Conservation (phyloP, 2,329 filamentous ascomycete genomes). For the Parasarocladium wereldwijsianum region DNA sequence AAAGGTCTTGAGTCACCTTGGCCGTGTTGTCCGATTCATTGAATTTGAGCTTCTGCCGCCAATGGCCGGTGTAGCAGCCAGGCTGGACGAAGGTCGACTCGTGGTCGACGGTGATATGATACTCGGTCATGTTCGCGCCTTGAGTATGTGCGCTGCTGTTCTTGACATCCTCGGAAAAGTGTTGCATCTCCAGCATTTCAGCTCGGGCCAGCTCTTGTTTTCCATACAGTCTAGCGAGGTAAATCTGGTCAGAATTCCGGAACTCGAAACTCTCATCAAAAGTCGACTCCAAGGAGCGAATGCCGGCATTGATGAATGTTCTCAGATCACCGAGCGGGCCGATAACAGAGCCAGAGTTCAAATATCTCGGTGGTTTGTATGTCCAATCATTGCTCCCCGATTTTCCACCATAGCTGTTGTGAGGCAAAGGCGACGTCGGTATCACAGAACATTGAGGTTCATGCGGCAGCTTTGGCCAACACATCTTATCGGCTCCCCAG, state of each 20-base stretch:
- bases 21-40: slow-evolving; percentile 12
- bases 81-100: slow-evolving; percentile 25
- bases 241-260: slow-evolving; percentile 26
- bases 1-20: slow-evolving; percentile 11
- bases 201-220: slow-evolving; percentile 25
- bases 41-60: slow-evolving; percentile 14
- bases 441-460: slow-evolving; percentile 25
- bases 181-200: slow-evolving; percentile 10
- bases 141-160: background rate
- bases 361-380: slow-evolving; percentile 21
- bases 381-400: slow-evolving; percentile 16
- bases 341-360: slow-evolving; percentile 32
- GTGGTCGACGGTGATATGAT: slow-evolving; percentile 24
- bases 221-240: slow-evolving; percentile 26
- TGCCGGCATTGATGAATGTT: slow-evolving; percentile 15
- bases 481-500: slow-evolving; percentile 29
- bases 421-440: slow-evolving; percentile 18
- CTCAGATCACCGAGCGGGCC: slow-evolving; percentile 20
- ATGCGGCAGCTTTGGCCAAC: slow-evolving; percentile 21
- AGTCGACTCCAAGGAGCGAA: slow-evolving; percentile 16
- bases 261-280: slow-evolving; percentile 16
- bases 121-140: slow-evolving; percentile 11
- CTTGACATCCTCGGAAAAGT: slow-evolving; percentile 3
- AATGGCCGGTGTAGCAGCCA: slow-evolving; percentile 2
- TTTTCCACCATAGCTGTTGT: slow-evolving; percentile 19